Evolutionary conservation across 805 yeast species (phyloP).

Genomic region (Yarrowia yakushimensis): DNA sequence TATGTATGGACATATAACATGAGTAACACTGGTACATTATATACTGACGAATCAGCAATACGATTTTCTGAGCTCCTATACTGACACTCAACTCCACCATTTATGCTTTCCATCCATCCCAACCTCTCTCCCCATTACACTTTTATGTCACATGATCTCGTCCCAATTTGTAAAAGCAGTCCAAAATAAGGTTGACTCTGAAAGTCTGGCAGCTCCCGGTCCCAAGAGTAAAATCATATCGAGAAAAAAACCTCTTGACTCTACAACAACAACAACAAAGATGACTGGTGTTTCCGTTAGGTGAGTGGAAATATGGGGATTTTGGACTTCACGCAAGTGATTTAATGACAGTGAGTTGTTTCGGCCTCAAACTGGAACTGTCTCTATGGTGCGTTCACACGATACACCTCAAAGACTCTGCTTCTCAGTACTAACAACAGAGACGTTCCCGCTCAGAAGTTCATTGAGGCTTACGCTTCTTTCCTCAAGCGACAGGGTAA

Average conservation of each 20-base stretch:
- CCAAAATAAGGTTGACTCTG: conserved; percentile 17
- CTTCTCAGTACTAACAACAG: conserved; percentile 42
- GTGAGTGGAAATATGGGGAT: conserved; percentile 51
- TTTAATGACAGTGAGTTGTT: conserved; percentile 17
- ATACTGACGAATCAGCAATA: too few relatives aligned
- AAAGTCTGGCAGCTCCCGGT: background rate
- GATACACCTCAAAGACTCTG: background rate
- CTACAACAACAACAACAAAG: conserved; percentile 23
- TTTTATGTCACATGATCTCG: background rate
- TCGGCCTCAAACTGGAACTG: background rate
- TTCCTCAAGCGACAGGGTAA: conserved; percentile 99
- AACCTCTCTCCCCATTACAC: background rate
- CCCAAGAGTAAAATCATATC: background rate
- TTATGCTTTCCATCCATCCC: background rate
- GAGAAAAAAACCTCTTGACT: background rate
- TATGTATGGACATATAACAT: too few relatives aligned
- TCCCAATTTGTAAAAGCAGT: conserved; percentile 11
- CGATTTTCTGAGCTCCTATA: too few relatives aligned
- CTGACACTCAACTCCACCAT: too few relatives aligned
- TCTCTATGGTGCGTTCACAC: background rate
- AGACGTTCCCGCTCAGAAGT: conserved; percentile 99
- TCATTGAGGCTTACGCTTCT: conserved; percentile 98
- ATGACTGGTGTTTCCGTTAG: conserved; percentile 99
- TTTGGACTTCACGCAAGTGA: background rate
- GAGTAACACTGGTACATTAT: too few relatives aligned